A percentile compares a stretch with the other conserved stretches of the same genome.
Conservation (phyloP, 164 flowering plant species). For the Cinnamomum chago region DNA sequence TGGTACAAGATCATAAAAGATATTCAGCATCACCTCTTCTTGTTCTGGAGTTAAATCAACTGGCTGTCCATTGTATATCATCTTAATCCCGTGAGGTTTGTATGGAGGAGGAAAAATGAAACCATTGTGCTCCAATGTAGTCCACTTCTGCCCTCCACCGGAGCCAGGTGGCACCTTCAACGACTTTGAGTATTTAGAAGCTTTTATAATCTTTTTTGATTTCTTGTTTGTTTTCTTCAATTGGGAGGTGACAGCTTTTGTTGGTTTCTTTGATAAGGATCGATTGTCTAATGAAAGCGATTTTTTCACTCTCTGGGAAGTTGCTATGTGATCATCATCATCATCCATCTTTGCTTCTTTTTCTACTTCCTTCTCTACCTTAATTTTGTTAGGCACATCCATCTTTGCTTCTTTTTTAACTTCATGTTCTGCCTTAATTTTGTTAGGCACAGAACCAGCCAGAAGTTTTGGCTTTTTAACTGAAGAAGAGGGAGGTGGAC, state of each 20-base stretch:
- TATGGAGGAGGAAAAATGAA: conserved; percentile 96
- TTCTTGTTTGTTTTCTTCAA: conserved; percentile 47
- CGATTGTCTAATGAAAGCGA: conserved; percentile 31
- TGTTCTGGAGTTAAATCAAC: too few relatives aligned
- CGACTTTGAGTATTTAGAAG: conserved; percentile 58
- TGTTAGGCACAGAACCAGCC: too few relatives aligned
- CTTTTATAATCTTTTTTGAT: conserved; percentile 44
- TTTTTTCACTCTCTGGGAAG: conserved; percentile 64
- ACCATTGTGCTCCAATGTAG: conserved; percentile 87
- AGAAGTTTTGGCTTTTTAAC: conserved; percentile 65
- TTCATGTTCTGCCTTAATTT: too few relatives aligned
- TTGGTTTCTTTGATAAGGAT: conserved; percentile 37
- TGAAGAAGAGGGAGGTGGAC: conserved; percentile 32
- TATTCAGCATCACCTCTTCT: too few relatives aligned
- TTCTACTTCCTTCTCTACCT: too few relatives aligned
- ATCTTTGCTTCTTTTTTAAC: too few relatives aligned
- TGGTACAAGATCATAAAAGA: too few relatives aligned
- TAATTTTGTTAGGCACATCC: too few relatives aligned
- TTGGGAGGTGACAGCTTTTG: conserved; percentile 43
- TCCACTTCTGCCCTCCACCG: conserved; percentile 96
- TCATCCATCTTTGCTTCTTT: too few relatives aligned
- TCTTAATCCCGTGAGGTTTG: conserved; percentile 85
- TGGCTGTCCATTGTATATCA: conserved; percentile 90
- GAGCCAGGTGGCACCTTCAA: conserved; percentile 64
- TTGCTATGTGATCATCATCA: conserved; percentile 65